These are phyloP conservation scores for Chalciporus piperatus DNA, from an alignment of 768 basidiomycete genomes.

Conservation along the genomic window DNA sequence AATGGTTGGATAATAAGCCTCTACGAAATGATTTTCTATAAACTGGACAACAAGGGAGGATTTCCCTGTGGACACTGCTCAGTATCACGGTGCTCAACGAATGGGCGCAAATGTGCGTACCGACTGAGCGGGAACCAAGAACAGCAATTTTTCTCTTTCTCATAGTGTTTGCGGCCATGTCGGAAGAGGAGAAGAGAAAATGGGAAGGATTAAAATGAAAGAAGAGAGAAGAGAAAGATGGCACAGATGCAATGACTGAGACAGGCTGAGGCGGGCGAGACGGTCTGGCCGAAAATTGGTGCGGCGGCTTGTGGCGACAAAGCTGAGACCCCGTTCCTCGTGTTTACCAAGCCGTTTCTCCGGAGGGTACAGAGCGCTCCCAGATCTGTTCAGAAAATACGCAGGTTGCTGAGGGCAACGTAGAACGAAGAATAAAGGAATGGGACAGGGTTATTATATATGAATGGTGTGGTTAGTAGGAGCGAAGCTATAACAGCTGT, in stretches of 20 bases:
- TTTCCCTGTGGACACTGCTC: slow-evolving; percentile 63
- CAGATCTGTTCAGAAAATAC: slow-evolving; percentile 11
- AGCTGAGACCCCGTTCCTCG: slow-evolving; percentile 12
- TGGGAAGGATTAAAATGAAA: slow-evolving; percentile 4
- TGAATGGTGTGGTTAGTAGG: background rate
- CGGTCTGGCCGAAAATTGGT: slow-evolving; percentile 17
- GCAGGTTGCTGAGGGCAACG: slow-evolving; percentile 1
- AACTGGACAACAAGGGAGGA: slow-evolving; percentile 92
- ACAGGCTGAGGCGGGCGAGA: background rate
- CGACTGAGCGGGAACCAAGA: slow-evolving; percentile 84
- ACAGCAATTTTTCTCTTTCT: slow-evolving; percentile 89
- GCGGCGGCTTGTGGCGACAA: slow-evolving; percentile 20
- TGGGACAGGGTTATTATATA: slow-evolving; percentile 21
- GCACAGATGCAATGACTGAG: slow-evolving; percentile 14
- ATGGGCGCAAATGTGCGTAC: slow-evolving; percentile 41
- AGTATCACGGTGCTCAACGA: slow-evolving; percentile 9
- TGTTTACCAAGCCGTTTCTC: slow-evolving; percentile 32
- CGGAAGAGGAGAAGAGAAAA: slow-evolving; percentile 6
- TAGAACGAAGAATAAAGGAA: slow-evolving; percentile 1
- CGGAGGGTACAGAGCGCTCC: slow-evolving; percentile 13
- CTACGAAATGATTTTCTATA: slow-evolving; percentile 88
- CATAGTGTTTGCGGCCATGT: slow-evolving; percentile 40
- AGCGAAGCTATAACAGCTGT: slow-evolving; percentile 1
- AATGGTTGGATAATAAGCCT: slow-evolving; percentile 94
- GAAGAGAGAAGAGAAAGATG: slow-evolving; percentile 13